A percentile compares a stretch with the other conserved stretches of the same genome.
Evolutionary conservation across 2,329 filamentous ascomycete species (phyloP).

Genomic region (Dothidotthia symphoricarpi): DNA sequence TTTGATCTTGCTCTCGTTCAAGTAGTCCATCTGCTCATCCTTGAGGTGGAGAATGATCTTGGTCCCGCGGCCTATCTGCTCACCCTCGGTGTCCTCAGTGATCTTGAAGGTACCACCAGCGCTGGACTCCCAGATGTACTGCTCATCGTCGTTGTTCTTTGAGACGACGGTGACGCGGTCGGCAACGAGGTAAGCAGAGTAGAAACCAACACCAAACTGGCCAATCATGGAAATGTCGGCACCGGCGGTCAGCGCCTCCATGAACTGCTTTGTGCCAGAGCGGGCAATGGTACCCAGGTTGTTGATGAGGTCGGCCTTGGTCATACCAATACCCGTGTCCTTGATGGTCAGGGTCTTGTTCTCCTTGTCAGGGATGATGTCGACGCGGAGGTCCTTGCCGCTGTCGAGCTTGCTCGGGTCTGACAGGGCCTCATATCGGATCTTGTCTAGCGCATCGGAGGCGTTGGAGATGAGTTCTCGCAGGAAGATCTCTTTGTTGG

Average conservation of each 20-base stretch:
- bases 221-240: conserved; percentile 99
- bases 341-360: conserved; percentile 96
- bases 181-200: conserved; percentile 98
- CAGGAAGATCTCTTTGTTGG: conserved; percentile 99
- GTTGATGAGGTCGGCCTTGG: conserved; percentile 99
- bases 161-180: conserved; percentile 94
- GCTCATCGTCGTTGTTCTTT: conserved; percentile 99
- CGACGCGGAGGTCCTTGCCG: conserved; percentile 96
- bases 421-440: conserved; percentile 96
- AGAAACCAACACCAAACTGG: conserved; percentile 99
- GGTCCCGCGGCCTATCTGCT: conserved; percentile 88
- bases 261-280: conserved; percentile 99
- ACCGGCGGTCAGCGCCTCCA: conserved; percentile 97
- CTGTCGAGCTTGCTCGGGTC: conserved; percentile 96
- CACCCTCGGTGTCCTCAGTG: conserved; percentile 82
- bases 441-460: conserved; percentile 99
- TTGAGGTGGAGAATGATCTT: conserved; percentile 99
- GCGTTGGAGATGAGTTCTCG: conserved; percentile 98
- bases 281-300: conserved; percentile 99
- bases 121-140: conserved; percentile 99
- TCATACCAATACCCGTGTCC: conserved; percentile 99
- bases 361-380: conserved; percentile 97
- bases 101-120: conserved; percentile 98
- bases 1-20: conserved; percentile 99
- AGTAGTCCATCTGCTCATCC: conserved; percentile 98